Evolutionary conservation across 176 grass and related monocot genomes (phyloP).

Genomic region (Zea luxurians): DNA sequence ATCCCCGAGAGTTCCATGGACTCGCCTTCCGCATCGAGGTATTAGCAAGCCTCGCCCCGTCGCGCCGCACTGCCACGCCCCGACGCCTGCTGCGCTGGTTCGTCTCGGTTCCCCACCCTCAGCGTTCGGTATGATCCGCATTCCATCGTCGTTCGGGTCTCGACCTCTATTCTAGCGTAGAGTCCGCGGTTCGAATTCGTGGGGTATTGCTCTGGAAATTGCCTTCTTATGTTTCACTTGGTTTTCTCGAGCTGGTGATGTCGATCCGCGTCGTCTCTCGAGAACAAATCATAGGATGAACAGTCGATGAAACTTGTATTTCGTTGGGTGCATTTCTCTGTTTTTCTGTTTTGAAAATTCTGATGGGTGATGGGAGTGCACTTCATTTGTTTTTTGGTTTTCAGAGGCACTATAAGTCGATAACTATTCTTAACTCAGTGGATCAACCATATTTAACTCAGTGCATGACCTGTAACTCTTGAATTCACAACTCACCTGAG

Average conservation of each 20-base stretch:
- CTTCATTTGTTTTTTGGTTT: background rate
- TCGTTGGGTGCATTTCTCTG: background rate
- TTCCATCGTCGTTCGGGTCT: background rate
- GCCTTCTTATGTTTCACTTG: background rate
- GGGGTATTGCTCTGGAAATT: background rate
- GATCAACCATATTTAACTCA: conserved; percentile 8
- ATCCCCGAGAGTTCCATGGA: conserved; percentile 13
- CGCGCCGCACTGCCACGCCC: background rate
- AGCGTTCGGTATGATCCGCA: background rate
- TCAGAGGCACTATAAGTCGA: background rate
- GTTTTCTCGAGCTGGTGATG: background rate
- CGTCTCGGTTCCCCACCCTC: background rate
- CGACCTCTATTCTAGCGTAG: background rate
- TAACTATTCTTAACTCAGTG: background rate
- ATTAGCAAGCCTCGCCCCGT: background rate
- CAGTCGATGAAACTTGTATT: background rate
- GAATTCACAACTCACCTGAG: background rate
- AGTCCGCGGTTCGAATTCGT: background rate
- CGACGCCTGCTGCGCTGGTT: background rate
- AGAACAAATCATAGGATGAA: background rate
- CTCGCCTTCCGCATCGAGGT: background rate
- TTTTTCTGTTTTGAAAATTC: background rate
- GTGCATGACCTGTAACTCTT: background rate
- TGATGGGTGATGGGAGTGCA: background rate
- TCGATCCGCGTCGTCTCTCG: background rate